Base-by-base conservation (phyloP, 2,329 filamentous ascomycete genomes). In the Epicoccum sorghinum region DNA sequence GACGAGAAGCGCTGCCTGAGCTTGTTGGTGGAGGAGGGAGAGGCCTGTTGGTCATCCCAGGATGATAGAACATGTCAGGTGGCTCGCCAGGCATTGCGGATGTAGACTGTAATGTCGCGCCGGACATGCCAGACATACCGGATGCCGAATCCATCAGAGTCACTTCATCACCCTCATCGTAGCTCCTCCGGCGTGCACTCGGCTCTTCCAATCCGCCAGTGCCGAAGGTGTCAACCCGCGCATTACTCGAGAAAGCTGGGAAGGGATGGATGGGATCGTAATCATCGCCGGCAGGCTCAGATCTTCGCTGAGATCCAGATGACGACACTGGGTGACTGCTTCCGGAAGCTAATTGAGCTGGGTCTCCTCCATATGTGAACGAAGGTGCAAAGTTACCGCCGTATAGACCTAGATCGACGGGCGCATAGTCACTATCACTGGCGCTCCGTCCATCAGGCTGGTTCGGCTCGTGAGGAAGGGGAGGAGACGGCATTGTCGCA, bases 51-150 rank as follows among this genome's bases (percentile, higher is more conserved):
- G 59, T 84, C 69, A 92, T 86, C 35, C 91, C 91, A 14, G 93
- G 93, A 67, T 98, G 92, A 72, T 96, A 99, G 71, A 96, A 96
- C 70, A 98, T 87, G 65, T 96, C 95, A 14, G 89, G 90, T 58
- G 91, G 90, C 51, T 92, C 91, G 30, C 71, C 72, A 27, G 69
- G 66, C 52, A 75, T 74, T 7, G 74, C 72, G 27, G 76, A 63
- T 29, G 70, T 64, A 14, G 60, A 59, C 45, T 55, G 55, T 14
- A 67, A 50, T 1, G 65, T 66, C n/a, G 69, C 69, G n/a, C 62
- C 62, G 12, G 65, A 66, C 47, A 64, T 56, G n/a, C 57, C 59
- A 25, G 64, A 64, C 47, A 62, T 58, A 23, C 24, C 40, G 39
- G 65, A 66, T 36, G 64, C 60, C 36, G 52, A 61, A 41, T 80